phyloP scores from a whole-genome alignment of 768 basidiomycete genomes.

The Leccinum olivaceopallidum region DNA sequence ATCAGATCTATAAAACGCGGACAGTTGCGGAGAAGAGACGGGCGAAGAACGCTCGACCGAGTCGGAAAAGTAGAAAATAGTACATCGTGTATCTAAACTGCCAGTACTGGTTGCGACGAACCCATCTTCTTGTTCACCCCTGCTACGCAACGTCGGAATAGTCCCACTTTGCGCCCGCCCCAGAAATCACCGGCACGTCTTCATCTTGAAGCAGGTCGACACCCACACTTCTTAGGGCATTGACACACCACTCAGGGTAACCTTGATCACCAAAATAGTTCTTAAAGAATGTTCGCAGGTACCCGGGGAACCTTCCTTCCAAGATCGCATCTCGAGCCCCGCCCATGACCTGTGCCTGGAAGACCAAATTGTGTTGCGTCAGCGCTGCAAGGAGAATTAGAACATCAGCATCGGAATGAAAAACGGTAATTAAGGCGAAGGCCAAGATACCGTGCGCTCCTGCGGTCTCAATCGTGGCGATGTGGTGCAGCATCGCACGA shows the following conservation, averaged over 20 bases:
- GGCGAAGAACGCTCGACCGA: slow-evolving; percentile 81
- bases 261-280: slow-evolving; percentile 75
- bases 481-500: slow-evolving; percentile 75
- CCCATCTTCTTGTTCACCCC: not conserved
- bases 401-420: slow-evolving; percentile 16
- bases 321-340: slow-evolving; percentile 79
- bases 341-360: slow-evolving; percentile 90
- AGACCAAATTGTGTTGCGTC: slow-evolving; percentile 81
- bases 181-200: slow-evolving; percentile 51
- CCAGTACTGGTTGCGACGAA: not conserved
- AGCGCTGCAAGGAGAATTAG: slow-evolving; percentile 48
- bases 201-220: slow-evolving; percentile 73
- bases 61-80: slow-evolving; percentile 35
- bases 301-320: slow-evolving; percentile 74
- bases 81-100: slow-evolving; percentile 9
- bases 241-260: slow-evolving; percentile 88
- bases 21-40: slow-evolving; percentile 62
- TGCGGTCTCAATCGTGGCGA: slow-evolving; percentile 75
- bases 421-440: slow-evolving; percentile 19
- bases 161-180: slow-evolving; percentile 79
- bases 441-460: slow-evolving; percentile 73
- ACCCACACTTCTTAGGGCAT: slow-evolving; percentile 78
- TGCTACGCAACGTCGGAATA: slow-evolving; percentile 48
- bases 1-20: slow-evolving; percentile 83
- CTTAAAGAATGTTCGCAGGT: slow-evolving; percentile 73